Percentiles rank a stretch among this genome's conserved stretches.
These are phyloP conservation scores for Vigna mungo DNA, from an alignment of 306 rosid genomes.

Conservation along the genomic window DNA sequence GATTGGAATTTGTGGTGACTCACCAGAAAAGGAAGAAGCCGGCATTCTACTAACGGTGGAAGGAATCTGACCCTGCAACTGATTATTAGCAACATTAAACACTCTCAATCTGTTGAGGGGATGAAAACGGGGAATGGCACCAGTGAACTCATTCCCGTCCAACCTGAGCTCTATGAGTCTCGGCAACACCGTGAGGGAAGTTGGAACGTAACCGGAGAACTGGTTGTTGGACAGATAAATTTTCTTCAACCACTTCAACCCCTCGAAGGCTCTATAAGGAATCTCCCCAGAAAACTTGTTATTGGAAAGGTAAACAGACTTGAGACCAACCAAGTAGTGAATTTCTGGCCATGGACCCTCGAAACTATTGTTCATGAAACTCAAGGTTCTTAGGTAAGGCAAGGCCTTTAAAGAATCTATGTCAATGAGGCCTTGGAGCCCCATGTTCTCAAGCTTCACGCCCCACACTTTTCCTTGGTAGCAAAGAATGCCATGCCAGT, in stretches of 20 bases:
- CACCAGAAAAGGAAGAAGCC: conserved; percentile 64
- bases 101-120: conserved; percentile 30
- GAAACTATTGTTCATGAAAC: conserved; percentile 65
- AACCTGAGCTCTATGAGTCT: conserved; percentile 66
- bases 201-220: conserved; percentile 66
- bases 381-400: conserved; percentile 61
- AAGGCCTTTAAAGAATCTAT: conserved; percentile 52
- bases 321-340: conserved; percentile 52
- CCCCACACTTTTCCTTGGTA: conserved; percentile 62
- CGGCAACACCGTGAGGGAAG: conserved; percentile 51
- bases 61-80: conserved; percentile 72
- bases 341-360: conserved; percentile 62
- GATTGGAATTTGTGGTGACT: conserved; percentile 1
- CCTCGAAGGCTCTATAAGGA: conserved; percentile 50
- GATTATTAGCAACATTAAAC: conserved; percentile 65
- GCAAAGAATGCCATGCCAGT: conserved; percentile 78
- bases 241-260: conserved; percentile 72
- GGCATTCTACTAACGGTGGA: conserved; percentile 32
- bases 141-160: conserved; percentile 68
- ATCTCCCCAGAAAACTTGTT: conserved; percentile 74
- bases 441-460: conserved; percentile 69
- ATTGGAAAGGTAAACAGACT: conserved; percentile 59
- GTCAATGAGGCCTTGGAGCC: conserved; percentile 70
- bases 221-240: conserved; percentile 64
- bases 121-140: conserved; percentile 58